Conservation (phyloP, 352 stramenopile species). For the Pythium rhizo-oryzae region DNA sequence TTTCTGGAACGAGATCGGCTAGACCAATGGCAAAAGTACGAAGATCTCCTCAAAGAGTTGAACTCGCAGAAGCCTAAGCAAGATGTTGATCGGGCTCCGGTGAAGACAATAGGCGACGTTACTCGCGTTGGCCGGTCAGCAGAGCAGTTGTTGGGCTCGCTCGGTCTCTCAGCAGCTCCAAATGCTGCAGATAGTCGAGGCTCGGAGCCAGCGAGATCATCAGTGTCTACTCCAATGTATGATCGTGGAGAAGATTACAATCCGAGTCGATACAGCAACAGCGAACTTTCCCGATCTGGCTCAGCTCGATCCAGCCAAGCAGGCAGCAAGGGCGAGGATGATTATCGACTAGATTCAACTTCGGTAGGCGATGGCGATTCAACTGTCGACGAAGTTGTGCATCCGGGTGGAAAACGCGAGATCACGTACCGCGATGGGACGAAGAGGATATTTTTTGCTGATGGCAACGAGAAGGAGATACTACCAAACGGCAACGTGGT, state of each 20-base stretch:
- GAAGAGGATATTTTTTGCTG: slow-evolving; percentile 83
- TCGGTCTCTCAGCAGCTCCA: neutral
- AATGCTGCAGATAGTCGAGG: neutral
- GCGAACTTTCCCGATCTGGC: neutral
- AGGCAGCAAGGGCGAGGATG: neutral
- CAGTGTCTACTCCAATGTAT: slow-evolving; percentile 12
- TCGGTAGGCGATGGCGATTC: neutral
- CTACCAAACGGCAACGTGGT: slow-evolving; percentile 84
- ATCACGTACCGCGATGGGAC: slow-evolving; percentile 64
- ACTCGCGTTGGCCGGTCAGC: slow-evolving; percentile 15
- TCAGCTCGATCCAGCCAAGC: neutral
- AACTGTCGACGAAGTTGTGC: slow-evolving; percentile 46
- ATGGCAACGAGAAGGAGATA: slow-evolving; percentile 95
- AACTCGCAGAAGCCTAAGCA: slow-evolving; percentile 38
- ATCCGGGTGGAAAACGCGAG: slow-evolving; percentile 63
- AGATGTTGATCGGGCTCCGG: neutral
- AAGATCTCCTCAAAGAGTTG: slow-evolving; percentile 46
- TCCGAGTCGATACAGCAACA: slow-evolving; percentile 19
- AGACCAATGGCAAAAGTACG: slow-evolving; percentile 76
- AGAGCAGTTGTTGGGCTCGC: slow-evolving; percentile 20
- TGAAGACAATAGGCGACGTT: slow-evolving; percentile 25
- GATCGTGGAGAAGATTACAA: slow-evolving; percentile 19
- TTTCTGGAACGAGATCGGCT: slow-evolving; percentile 79
- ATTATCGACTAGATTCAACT: neutral
- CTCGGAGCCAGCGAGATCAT: neutral